A percentile compares a stretch with the other conserved stretches of the same genome.
phyloP scores from a whole-genome alignment of 768 basidiomycete species.

The Suillus sp. region DNA sequence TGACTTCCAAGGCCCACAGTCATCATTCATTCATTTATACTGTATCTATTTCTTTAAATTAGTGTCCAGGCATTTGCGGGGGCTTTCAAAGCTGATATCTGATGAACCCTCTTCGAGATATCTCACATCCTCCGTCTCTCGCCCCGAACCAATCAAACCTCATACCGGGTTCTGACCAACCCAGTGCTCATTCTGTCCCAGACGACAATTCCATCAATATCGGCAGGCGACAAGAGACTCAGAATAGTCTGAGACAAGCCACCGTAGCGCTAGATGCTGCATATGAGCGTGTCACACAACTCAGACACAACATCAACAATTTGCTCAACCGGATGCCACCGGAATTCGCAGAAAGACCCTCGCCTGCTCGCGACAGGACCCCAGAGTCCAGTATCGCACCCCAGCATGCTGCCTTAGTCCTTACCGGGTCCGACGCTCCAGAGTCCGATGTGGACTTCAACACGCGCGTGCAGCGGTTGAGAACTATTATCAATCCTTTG shows the following conservation, averaged over 20 bases:
- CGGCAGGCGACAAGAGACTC: constrained; percentile 26
- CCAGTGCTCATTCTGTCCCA: not conserved
- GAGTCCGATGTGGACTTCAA: constrained; percentile 30
- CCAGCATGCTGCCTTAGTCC: constrained; percentile 33
- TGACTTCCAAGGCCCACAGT: not conserved
- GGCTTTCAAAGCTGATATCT: not conserved
- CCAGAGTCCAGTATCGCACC: constrained; percentile 32
- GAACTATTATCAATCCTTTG: constrained; percentile 32
- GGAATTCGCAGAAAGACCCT: constrained; percentile 21
- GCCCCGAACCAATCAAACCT: constrained; percentile 8
- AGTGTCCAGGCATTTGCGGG: not conserved
- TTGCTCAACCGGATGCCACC: constrained; percentile 44
- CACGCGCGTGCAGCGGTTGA: constrained; percentile 30
- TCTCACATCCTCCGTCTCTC: constrained; percentile 7
- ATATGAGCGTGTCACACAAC: constrained; percentile 55
- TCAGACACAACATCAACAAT: constrained; percentile 52
- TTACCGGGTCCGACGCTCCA: constrained; percentile 24
- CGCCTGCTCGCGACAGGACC: constrained; percentile 14
- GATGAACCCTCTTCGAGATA: constrained; percentile 7
- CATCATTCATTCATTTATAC: constrained; percentile 4
- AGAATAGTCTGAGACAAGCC: constrained; percentile 48
- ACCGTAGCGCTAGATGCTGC: constrained; percentile 56
- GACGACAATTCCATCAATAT: constrained; percentile 1
- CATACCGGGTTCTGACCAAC: not conserved
- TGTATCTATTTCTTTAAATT: constrained; percentile 1